Base-by-base conservation (phyloP, 139 green algal genomes). In the Desmodesmus armatus region DNA sequence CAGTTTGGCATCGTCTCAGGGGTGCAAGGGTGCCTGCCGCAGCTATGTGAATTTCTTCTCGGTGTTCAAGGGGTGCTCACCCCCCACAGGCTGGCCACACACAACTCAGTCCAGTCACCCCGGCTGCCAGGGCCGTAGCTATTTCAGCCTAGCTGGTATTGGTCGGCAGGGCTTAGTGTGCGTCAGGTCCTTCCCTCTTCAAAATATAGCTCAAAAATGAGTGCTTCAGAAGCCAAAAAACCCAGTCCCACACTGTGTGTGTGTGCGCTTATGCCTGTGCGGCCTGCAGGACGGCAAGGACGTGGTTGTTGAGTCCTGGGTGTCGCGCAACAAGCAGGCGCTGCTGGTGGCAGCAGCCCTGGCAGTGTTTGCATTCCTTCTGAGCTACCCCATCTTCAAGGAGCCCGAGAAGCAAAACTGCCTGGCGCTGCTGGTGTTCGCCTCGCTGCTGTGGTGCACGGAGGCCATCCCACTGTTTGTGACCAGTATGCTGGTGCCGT, bases 401-500 rank as follows among this genome's bases (percentile, higher is more conserved):
- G 65, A 69, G 79, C 89, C 80, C 17, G 65, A 90, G 73, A 88
- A 90, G 75, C 89, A 87, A 37, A 91, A 91, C 67, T 96, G 93
- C 85, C 82, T 94, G 63, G 93, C 93, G 15, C 69, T 96, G 71
- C 86, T 96, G 53, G 86, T 78, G 9, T 91, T 94, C n/a, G 87
- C 84, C 17, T 90, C 82, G 6, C 27, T 95, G 60, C 90, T 96
- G 44, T 96, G 93, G 93, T 91, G 84, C 80, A 92, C 89, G 0
- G 92, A 95, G 86, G 87, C 93, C 0, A 70, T 96, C 25, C 93
- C 93, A 0, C 87, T 96, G n/a, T 95, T 92, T 66, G 90, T 94
- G 37, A 96, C 93, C 1, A 89, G 86, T 65, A 94, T 95, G 89
- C 78, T 92, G 17, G 88, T 96, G 29, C 91, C 92, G 13, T 69